These are phyloP conservation scores for Fistulifera pelliculosa DNA, from an alignment of 108 stramenopile genomes.

Conservation along the genomic window DNA sequence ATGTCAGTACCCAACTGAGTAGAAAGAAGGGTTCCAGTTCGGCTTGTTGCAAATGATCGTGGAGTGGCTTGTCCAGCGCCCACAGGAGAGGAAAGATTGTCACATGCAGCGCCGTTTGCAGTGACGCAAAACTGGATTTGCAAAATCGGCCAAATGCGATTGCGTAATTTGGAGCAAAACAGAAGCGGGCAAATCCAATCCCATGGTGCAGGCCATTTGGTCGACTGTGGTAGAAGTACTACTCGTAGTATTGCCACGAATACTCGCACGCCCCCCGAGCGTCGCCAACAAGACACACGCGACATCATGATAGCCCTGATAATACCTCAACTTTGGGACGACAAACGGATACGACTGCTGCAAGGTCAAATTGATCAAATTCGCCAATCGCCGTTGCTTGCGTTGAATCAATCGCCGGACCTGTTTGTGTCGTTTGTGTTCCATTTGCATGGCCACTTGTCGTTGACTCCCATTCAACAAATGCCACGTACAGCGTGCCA, in stretches of 20 bases:
- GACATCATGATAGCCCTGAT: slow-evolving; percentile 86
- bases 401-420: slow-evolving; percentile 9
- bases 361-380: slow-evolving; percentile 65
- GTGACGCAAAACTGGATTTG: slow-evolving; percentile 35
- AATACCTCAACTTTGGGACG: slow-evolving; percentile 46
- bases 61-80: slow-evolving; percentile 51
- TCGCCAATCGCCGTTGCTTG: slow-evolving; percentile 68
- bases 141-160: slow-evolving; percentile 63
- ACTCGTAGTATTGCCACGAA: too few relatives aligned
- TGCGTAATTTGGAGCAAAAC: slow-evolving; percentile 54
- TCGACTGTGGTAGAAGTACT: not conserved
- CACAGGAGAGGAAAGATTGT: slow-evolving; percentile 58
- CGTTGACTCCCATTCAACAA: slow-evolving; percentile 63
- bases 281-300: slow-evolving; percentile 54
- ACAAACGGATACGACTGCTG: slow-evolving; percentile 32
- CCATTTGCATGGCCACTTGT: slow-evolving; percentile 43
- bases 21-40: slow-evolving; percentile 90
- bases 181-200: slow-evolving; percentile 50
- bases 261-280: too few relatives aligned
- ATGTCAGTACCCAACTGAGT: slow-evolving; percentile 83
- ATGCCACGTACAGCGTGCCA: slow-evolving; percentile 79
- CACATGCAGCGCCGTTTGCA: slow-evolving; percentile 55
- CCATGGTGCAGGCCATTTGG: slow-evolving; percentile 11
- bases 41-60: slow-evolving; percentile 58
- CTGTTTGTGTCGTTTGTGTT: slow-evolving; percentile 39